Base-by-base conservation (phyloP, 2,329 filamentous ascomycete genomes). In the Paracamarosporium sp. region DNA sequence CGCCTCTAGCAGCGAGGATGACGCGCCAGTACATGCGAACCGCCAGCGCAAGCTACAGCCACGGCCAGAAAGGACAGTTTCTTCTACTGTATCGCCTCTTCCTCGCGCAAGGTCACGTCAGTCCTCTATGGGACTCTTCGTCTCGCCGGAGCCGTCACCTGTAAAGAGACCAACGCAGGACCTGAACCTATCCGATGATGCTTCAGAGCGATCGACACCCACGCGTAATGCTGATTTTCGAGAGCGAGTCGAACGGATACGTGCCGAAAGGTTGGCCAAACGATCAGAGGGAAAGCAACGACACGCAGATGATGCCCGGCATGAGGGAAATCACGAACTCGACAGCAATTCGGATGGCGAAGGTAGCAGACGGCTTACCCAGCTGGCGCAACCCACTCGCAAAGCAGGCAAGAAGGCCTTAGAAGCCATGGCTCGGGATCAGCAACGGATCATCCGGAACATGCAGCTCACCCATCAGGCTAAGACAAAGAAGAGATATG, bases 361-460 rank as follows among this genome's bases (percentile, higher is more conserved):
- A 50, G 69, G 64, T 25, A 75, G 74, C 24, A 70, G 73, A 50
- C 71, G 71, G 43, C 69, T 95, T 43, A 91, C 90, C 0, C 90
- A 93, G 70, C 81, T 85, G 36, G 82, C 85, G 25, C 87, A 89
- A 4, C 89, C 92, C 5, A 84, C 86, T 9, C 86, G 95, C 12
- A 96, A 95, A 73, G 93, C 95, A 0, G 94, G 93, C 80, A 98
- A 94, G 80, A 97, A 93, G 78, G 95, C 95, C 0, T 75, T 97
- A 40, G 92, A 97, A 72, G 94, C 98, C 66, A 97, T 99, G 90
- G 90, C 90, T 67, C 87, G 92, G 8, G 95, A 99, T 77, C 97
- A 94, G 1, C 95, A 99, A 79, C 88, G 95, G 28, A 86, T 99
- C 79, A 89, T 87, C 65, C 86, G 95, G 64, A 96, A 90, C 71